Percentiles rank a stretch among this genome's conserved stretches.
Conservation (phyloP, 164 flowering plant genomes). For the Piper betle region DNA sequence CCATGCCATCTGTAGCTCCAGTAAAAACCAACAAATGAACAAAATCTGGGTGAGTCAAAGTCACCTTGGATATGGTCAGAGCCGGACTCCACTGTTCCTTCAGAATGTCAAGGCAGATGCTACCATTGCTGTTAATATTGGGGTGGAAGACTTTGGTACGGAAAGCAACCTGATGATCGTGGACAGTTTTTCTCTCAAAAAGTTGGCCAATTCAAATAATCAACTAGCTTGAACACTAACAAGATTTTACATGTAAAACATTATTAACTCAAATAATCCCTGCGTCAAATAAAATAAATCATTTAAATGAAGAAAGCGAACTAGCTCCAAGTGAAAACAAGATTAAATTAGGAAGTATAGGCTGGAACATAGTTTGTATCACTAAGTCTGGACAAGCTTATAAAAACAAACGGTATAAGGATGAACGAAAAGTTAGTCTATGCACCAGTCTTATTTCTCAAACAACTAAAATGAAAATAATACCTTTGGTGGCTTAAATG, state of each 20-base stretch:
- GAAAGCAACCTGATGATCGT: conserved; percentile 35
- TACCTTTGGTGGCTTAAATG: conserved; percentile 69
- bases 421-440: no score
- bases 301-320: neutral
- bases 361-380: neutral
- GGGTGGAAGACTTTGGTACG: conserved; percentile 53
- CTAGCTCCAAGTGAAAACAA: neutral
- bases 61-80: conserved; percentile 50
- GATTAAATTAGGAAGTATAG: neutral
- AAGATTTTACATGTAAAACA: no score
- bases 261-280: no score
- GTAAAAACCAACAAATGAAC: neutral
- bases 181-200: neutral
- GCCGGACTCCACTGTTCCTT: conserved; percentile 71
- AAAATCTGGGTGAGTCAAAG: neutral
- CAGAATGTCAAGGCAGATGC: conserved; percentile 55
- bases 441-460: neutral
- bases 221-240: no score
- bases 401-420: no score
- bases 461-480: neutral
- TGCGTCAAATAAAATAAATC: neutral
- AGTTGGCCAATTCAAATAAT: neutral
- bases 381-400: no score
- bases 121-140: conserved; percentile 51
- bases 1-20: no score